Evolutionary conservation across 352 stramenopile genomes (phyloP), one percentile per base, ranked within the genome.

Genomic region (Pythium apleroticum): DNA sequence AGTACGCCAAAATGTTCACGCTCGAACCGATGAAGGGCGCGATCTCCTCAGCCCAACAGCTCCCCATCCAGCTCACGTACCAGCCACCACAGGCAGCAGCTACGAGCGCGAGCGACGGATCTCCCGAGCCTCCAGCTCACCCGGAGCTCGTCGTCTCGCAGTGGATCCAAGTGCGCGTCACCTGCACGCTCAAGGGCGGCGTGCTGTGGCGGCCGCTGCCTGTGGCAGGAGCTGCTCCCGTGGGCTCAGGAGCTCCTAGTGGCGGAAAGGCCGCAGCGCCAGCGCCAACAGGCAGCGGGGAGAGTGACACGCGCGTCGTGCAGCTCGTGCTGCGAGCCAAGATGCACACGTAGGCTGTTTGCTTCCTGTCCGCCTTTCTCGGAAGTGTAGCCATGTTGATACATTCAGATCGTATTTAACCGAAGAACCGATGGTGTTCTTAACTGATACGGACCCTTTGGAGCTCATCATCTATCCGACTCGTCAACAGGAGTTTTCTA

Each of bases 11-110:
- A 61, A 55, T 89, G 31, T 96, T 96, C 54, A 69, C 70, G 8
- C 14, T 93, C 14, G 79, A 91, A 41, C 88, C 86, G 6, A 67
- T 83, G 35, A 93, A 92, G 41, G 87, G 89, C 0, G 59, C 69
- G 0, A 48, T 95, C 20, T 65, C 54, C 24, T 60, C 75, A n/a
- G 82, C 76, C 0, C 79, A 91, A 56, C 79, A 93, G 52, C 25
- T 84, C 10, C 68, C 66, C 0, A 65, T 96, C 19, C 67, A 81
- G 15, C 68, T 95, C 6, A 83, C 67, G 5, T 96, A 86, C 68
- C 66, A 61, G 4, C 75, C 78, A 0, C 69, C 75, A 24, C 20
- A 24, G 4, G 20, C 54, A 2, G 19, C 33, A 7, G 15, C 17
- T 35, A 41, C 25, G 1, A 41, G 0, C 24, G 35, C 12, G 1